Base-by-base conservation (phyloP, 2,329 filamentous ascomycete species). In the Dryadomyces quercivorus region DNA sequence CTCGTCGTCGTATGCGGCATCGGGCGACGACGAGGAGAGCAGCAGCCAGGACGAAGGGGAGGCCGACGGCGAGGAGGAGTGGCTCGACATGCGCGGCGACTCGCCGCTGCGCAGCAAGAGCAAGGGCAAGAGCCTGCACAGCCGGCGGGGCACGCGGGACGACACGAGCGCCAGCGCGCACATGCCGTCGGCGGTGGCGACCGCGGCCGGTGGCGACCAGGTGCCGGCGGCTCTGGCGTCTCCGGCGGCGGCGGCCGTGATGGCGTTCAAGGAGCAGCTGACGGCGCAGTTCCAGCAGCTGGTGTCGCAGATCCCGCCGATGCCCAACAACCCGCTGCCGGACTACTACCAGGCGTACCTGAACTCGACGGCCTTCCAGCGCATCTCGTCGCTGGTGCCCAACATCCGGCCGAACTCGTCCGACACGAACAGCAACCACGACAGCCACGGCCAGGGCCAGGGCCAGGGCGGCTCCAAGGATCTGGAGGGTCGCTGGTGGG, bases 211-310 rank as follows among this genome's bases (percentile, higher is more conserved):
- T 59, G n/a, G 60, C 51, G 51, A 62, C 51, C 67, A 69, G 16
- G 63, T 61, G 20, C 66, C 69, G 10, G 64, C 63, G 16, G 64
- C 65, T 1, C 69, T 75, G 43, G 74, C 75, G 18, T 79, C 81
- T 2, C 80, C 82, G 2, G 74, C 77, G 4, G 75, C 76, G 3
- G 78, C 81, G 5, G 78, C 85, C 49, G 78, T 88, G 63, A 75
- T 81, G 50, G 85, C 84, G 15, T 78, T 88, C 69, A 82, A 84
- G 62, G 85, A 90, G 54, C 85, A 91, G 56, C 69, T 92, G 20
- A 76, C 83, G 26, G 77, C 83, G 18, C 86, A 90, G 63, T 75
- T 91, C 50, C 84, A 91, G 55, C 83, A 90, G 56, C 76, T 91
- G 62, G 77, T 88, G 72, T 75, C 80, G 40, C 72, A 60, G 48